Base-by-base conservation (phyloP, 2,329 filamentous ascomycete genomes). In the Diplodia mutila region DNA sequence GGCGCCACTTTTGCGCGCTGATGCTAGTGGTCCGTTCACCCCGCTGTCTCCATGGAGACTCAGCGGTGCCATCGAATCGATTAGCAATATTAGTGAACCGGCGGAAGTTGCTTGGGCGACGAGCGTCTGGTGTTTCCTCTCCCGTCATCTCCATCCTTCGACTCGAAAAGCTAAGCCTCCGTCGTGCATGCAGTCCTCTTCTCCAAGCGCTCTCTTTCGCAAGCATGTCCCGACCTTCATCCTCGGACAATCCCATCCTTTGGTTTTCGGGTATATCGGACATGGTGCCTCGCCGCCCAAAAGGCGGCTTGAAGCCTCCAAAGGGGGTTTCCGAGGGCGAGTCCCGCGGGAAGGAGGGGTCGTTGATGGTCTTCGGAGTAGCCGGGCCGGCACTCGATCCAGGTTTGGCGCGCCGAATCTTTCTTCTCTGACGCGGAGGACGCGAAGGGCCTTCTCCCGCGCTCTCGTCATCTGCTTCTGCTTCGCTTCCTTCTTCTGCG, bases 1-100 rank as follows among this genome's bases (percentile, higher is more conserved):
- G 92, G 70, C 90, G 90, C 95, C 95, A 99, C 81, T 92, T 93
- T 73, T 94, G 91, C 21, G 88, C 93, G 73, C 81, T 82, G 59
- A 81, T 71, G 73, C 80, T 82, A 8, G 79, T 78, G 46, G 82
- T 80, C n/a, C 82, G 79, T 65, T 84, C 82, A 39, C 79, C 76
- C 5, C 81, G 79, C 66, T 79, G 76, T 18, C 80, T 75, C 76
- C 81, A 83, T 1, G 80, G 77, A 68, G 80, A 79, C 23, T 75
- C 75, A n/a, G 74, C 73, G n/a, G 75, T 73, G 11, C 76, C 77
- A 52, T 77, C 76, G 42, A 71, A 71, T n/a, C 71, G 55, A 12
- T 23, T 73, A n/a, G 76, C 80, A 65, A 83, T 79, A 1, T 79
- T 48, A 11, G 65, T 68, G 85, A 74, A 83, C 48, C 83, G 79